These are phyloP conservation scores for Coprinopsis marcescibilis DNA, from an alignment of 768 basidiomycete species.

Conservation along the genomic window DNA sequence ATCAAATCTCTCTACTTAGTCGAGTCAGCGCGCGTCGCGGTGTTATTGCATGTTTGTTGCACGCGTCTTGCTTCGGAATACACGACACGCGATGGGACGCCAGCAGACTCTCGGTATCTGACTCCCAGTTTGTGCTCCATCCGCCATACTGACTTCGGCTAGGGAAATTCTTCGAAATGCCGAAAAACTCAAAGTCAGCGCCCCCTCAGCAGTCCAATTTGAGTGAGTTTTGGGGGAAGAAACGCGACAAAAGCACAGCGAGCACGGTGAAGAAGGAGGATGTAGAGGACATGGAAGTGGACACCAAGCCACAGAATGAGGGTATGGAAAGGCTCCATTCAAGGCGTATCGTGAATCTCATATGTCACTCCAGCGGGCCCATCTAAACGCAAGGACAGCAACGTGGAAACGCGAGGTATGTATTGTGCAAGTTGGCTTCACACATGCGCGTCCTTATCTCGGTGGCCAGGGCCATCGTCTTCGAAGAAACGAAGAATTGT, in stretches of 20 bases:
- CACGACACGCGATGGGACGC: slow-evolving; percentile 46
- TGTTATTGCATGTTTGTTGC: slow-evolving; percentile 41
- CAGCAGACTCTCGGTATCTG: slow-evolving; percentile 67
- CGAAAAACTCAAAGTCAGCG: slow-evolving; percentile 53
- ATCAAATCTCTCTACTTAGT: too few species aligned
- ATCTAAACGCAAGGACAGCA: slow-evolving; percentile 34
- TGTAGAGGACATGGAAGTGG: slow-evolving; percentile 26
- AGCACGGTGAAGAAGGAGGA: slow-evolving; percentile 18
- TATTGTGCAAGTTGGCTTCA: not conserved
- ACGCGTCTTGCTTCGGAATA: slow-evolving; percentile 30
- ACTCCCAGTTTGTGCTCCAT: not conserved
- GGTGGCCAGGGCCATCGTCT: slow-evolving; percentile 25
- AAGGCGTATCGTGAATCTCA: not conserved
- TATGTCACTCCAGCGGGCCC: slow-evolving; percentile 25
- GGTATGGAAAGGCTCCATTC: slow-evolving; percentile 14
- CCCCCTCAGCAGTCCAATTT: slow-evolving; percentile 78
- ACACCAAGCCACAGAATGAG: slow-evolving; percentile 18
- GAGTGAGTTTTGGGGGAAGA: slow-evolving; percentile 65
- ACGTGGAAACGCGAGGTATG: slow-evolving; percentile 7
- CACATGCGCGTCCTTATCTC: not conserved
- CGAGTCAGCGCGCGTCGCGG: slow-evolving; percentile 28
- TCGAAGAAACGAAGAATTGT: slow-evolving; percentile 49
- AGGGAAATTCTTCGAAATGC: slow-evolving; percentile 81
- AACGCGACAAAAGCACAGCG: slow-evolving; percentile 25
- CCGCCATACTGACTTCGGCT: slow-evolving; percentile 4